These are phyloP conservation scores for Fallopia convolvulus DNA, from an alignment of 148 eudicot genomes.

Conservation along the genomic window DNA sequence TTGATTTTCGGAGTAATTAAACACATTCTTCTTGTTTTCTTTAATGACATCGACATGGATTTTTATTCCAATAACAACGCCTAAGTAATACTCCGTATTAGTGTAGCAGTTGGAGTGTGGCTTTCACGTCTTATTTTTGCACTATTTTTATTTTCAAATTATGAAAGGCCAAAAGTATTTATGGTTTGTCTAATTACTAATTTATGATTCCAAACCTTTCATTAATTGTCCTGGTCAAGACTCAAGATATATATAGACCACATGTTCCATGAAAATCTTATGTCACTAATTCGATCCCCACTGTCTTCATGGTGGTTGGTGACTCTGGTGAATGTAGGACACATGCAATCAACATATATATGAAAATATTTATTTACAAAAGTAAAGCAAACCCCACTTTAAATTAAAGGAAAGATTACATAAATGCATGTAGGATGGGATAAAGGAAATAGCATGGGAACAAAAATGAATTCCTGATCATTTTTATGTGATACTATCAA, in stretches of 20 bases:
- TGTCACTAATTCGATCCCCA: background rate
- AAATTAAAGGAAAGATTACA: background rate
- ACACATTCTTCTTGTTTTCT: background rate
- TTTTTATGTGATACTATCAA: background rate
- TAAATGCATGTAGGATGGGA: background rate
- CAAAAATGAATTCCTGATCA: background rate
- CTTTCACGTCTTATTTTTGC: background rate
- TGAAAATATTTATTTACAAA: background rate
- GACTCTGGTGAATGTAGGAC: constrained; percentile 1
- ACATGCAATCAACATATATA: background rate
- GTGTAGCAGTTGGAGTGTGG: background rate
- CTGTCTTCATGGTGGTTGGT: background rate
- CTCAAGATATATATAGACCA: background rate
- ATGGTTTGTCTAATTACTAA: background rate
- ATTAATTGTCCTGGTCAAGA: background rate
- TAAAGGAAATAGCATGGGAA: background rate
- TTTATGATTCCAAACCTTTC: background rate
- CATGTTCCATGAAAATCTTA: constrained; percentile 4
- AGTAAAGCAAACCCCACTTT: constrained; percentile 1
- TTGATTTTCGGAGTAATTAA: background rate
- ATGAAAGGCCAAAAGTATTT: background rate
- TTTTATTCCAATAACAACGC: no score
- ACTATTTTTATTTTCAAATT: background rate
- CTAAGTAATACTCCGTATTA: background rate
- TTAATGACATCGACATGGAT: no score